Evolutionary conservation across 345 rosid species (phyloP), one percentile per base, ranked within the genome.

Genomic region (Syzygium aqueum): DNA sequence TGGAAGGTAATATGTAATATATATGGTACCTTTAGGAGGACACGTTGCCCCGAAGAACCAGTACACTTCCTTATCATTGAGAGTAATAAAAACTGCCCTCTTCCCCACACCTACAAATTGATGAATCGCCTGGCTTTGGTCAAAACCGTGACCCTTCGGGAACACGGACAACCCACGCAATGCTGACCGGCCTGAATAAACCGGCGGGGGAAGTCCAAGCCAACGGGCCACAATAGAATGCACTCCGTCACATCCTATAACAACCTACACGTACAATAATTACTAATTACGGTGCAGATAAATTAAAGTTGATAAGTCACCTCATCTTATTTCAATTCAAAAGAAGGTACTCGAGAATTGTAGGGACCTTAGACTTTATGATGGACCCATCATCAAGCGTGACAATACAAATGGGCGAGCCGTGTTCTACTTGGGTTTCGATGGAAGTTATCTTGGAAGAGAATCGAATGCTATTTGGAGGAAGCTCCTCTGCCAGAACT

Each of bases 201-300:
- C 65, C 2, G 90, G 89, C 13, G n/a, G 52, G 3, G 88, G 25
- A 2, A 93, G 92, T 40, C 93, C 93, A 7, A 93, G 57, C 93
- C 89, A 89, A 0, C 46, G 49, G 33, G 92, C 93, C 28, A 91
- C 92, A 13, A 53, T 57, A 2, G 91, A 92, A 37, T 88, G 89
- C 33, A 90, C 83, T 51, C 95, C 93, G 25, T 92, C 94, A 8
- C 94, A 93, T n/a, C 94, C 95, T 85, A 93, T 89, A 85, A 93
- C 53, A 51, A 90, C 87, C 92, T 92, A 80, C 27, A 54, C 0
- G 1, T 67, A 12, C 67, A 11, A 27, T 59, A 12, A 9, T 56
- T 5, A 33, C 40, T 33, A 84, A 51, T 50, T 25, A 85, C 6
- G 15, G 13, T 61, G n/a, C 4, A 8, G 43, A 54, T 14, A 51